These are phyloP conservation scores for Xylaria sp. DNA, from an alignment of 495 filamentous ascomycete species.

Conservation along the genomic window DNA sequence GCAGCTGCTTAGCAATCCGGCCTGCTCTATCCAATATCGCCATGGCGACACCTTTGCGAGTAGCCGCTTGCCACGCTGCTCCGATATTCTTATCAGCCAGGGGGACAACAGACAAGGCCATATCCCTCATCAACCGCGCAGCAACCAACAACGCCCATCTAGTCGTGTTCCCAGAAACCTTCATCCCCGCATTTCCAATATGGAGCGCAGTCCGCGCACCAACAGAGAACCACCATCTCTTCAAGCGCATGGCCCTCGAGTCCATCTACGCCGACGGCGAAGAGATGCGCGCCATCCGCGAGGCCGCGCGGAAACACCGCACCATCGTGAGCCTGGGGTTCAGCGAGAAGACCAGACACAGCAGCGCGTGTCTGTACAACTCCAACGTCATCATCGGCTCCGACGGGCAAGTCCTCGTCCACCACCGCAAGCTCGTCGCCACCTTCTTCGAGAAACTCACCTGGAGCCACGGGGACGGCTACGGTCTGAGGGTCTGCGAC, in stretches of 20 bases:
- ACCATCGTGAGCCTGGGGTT: constrained; percentile 46
- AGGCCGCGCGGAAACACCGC: constrained; percentile 31
- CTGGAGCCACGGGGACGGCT: constrained; percentile 46
- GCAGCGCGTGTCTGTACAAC: constrained; percentile 46
- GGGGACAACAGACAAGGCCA: constrained; percentile 45
- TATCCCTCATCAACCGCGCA: constrained; percentile 49
- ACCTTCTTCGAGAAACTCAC: constrained; percentile 50
- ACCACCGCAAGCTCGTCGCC: constrained; percentile 49
- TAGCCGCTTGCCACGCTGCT: constrained; percentile 46
- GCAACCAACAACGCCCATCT: constrained; percentile 47
- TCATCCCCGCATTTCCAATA: constrained; percentile 48
- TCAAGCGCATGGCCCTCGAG: constrained; percentile 40
- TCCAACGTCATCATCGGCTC: constrained; percentile 44
- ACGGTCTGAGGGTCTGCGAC: constrained; percentile 40
- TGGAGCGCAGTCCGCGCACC: constrained; percentile 45
- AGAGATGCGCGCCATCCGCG: constrained; percentile 41
- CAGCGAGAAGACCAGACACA: constrained; percentile 42
- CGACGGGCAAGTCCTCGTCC: constrained; percentile 41
- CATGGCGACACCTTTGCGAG: constrained; percentile 27
- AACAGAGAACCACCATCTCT: constrained; percentile 43
- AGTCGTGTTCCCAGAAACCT: constrained; percentile 55
- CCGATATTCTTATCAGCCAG: constrained; percentile 47
- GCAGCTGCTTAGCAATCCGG: background rate
- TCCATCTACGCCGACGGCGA: constrained; percentile 45
- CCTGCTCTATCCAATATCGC: background rate